Evolutionary conservation across 345 rosid species (phyloP), one percentile per base, ranked within the genome.

Genomic region (Lepidium africanum): DNA sequence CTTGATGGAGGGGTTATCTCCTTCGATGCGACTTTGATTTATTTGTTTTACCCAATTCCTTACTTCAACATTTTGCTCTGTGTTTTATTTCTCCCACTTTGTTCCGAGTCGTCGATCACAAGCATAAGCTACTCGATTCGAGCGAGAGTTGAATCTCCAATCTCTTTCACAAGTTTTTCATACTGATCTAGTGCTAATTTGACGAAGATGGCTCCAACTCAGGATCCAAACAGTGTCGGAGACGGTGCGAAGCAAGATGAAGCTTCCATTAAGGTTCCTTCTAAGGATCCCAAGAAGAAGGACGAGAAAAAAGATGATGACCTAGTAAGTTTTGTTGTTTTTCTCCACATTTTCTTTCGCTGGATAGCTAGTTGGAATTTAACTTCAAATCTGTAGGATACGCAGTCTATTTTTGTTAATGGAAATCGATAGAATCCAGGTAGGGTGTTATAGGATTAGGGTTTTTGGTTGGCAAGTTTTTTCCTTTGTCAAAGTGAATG

Each of bases 241-340:
- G 83, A 79, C 25, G 70, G 81, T 63, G 81, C 78, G 27, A 32
- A 81, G 65, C 79, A 67, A 40, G 91, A 83, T 35, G 85, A 88
- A 74, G 75, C 86, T 12, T 0, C 84, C 43, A 27, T 69, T 14
- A 90, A 90, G 77, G 86, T 77, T 37, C 98, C 93, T 40, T 49
- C 89, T 8, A 92, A 89, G 75, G 98, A 89, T 76, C 85, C 82
- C 9, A 90, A 92, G 80, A 92, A 85, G 89, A 87, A 85, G 77
- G 96, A 89, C 46, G 98, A 89, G n/a, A 91, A 89, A 81, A 91
- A 88, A 74, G 96, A 90, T 0, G 97, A 92, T 49, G 97, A 90
- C 79, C 75, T 92, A 78, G 97, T 90, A 25, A 77, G 82, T 59
- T 46, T 25, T 30, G 7, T 38, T 10, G 1, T 8, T 6, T 19